A percentile compares a stretch with the other conserved stretches of the same genome.
Evolutionary conservation across 2,329 filamentous ascomycete genomes (phyloP).

Genomic region (Exophiala spinifera): DNA sequence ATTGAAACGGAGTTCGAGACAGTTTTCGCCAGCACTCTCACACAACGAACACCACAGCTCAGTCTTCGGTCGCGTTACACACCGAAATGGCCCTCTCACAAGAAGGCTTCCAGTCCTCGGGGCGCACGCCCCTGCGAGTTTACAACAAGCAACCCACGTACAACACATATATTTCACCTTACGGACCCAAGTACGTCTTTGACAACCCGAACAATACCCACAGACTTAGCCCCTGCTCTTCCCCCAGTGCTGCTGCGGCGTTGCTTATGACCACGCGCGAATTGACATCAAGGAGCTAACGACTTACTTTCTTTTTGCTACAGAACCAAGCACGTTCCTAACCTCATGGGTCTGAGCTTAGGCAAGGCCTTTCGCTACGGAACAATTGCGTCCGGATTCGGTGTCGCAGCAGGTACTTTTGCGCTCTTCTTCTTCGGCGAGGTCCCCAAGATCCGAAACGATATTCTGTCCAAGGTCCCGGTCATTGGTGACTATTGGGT

Average conservation of each 20-base stretch:
- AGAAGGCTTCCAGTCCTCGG: slow-evolving; percentile 20
- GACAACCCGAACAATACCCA: slow-evolving; percentile 46
- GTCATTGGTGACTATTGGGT: slow-evolving; percentile 57
- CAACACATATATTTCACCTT: slow-evolving; percentile 55
- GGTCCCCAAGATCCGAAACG: slow-evolving; percentile 59
- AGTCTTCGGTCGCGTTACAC: neutral
- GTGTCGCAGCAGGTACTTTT: slow-evolving; percentile 56
- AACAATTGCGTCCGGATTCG: slow-evolving; percentile 53
- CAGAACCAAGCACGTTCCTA: slow-evolving; percentile 24
- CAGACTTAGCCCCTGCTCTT: no score
- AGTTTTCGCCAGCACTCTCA: neutral
- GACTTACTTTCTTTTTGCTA: no score
- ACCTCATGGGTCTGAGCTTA: slow-evolving; percentile 26
- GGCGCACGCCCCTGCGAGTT: slow-evolving; percentile 24
- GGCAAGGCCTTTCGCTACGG: slow-evolving; percentile 35
- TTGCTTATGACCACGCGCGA: no score
- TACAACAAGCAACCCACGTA: slow-evolving; percentile 28
- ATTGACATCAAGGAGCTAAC: no score
- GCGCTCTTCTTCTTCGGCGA: slow-evolving; percentile 64
- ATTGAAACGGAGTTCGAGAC: neutral
- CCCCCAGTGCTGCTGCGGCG: no score
- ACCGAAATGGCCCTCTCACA: slow-evolving; percentile 1
- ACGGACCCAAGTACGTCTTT: slow-evolving; percentile 58
- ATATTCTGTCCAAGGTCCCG: slow-evolving; percentile 61
- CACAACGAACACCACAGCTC: neutral